These are phyloP conservation scores for Cercospora sojina DNA, from an alignment of 2,329 filamentous ascomycete genomes.

Conservation along the genomic window DNA sequence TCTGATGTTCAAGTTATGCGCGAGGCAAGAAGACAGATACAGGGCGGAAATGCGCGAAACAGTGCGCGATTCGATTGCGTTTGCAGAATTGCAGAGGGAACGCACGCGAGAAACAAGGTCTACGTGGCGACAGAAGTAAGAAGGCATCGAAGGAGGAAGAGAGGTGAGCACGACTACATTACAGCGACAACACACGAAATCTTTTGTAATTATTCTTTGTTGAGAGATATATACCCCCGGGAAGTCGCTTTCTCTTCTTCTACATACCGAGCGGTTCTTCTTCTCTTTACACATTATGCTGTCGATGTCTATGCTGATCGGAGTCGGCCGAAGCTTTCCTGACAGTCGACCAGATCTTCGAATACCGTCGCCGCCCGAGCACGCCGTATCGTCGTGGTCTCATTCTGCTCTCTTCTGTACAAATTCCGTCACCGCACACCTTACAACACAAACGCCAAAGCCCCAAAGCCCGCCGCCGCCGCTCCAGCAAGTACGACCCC, in stretches of 20 bases:
- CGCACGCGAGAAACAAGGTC: not conserved
- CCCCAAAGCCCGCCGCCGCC: conserved; percentile 13
- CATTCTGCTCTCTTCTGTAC: not conserved
- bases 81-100: not conserved
- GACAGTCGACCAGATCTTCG: not conserved
- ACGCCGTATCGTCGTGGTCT: not conserved
- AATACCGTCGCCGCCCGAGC: not conserved
- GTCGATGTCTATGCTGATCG: not conserved
- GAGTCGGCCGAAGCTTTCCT: not conserved
- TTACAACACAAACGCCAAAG: conserved; percentile 16
- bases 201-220: not conserved
- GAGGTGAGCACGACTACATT: not conserved
- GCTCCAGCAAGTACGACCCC: conserved; percentile 3
- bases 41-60: not conserved
- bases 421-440: not conserved
- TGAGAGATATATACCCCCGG: not conserved
- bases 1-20: not conserved
- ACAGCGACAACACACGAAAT: not conserved
- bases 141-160: not conserved
- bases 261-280: not conserved
- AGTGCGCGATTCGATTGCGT: not conserved
- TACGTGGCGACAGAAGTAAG: not conserved
- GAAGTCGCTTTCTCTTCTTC: not conserved
- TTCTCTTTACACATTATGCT: conserved; percentile 1
- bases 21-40: not conserved